phyloP scores from a whole-genome alignment of 495 filamentous ascomycete genomes.

The Margaritispora aquatica region DNA sequence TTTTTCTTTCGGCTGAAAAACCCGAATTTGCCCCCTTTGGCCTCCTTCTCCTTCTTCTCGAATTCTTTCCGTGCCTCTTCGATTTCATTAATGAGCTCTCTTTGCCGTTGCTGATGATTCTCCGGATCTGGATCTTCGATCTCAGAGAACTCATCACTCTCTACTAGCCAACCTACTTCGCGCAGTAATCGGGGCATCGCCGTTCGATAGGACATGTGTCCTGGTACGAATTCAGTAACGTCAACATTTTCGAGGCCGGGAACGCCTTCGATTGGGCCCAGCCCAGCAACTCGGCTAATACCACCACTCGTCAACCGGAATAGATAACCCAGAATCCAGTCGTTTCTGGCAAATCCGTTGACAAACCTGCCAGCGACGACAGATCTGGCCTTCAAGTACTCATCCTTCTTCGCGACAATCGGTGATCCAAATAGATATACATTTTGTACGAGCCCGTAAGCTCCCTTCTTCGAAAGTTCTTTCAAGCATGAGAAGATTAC shows the following conservation, averaged over 20 bases:
- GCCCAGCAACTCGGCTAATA: constrained; percentile 84
- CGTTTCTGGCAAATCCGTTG: constrained; percentile 89
- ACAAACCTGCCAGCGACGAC: constrained; percentile 88
- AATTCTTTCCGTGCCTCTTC: constrained; percentile 87
- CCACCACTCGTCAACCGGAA: constrained; percentile 93
- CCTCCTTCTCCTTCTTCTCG: constrained; percentile 63
- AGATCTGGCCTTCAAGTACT: constrained; percentile 72
- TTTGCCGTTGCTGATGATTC: constrained; percentile 78
- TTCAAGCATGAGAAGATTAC: constrained; percentile 90
- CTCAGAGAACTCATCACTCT: constrained; percentile 91
- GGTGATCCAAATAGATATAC: constrained; percentile 93
- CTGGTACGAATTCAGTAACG: constrained; percentile 77
- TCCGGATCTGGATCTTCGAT: constrained; percentile 98
- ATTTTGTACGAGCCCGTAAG: constrained; percentile 89
- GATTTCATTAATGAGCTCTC: constrained; percentile 92
- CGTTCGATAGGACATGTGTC: constrained; percentile 94
- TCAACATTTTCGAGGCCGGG: constrained; percentile 86
- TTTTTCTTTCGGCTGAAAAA: constrained; percentile 78
- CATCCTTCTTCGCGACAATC: constrained; percentile 85
- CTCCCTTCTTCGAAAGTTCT: constrained; percentile 81
- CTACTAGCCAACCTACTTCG: constrained; percentile 81
- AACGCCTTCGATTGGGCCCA: constrained; percentile 71
- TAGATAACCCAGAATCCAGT: constrained; percentile 97
- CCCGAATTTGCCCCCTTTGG: constrained; percentile 51
- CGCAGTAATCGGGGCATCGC: constrained; percentile 85